Conservation (phyloP, 768 basidiomycete species). For the Kwoniella dendrophila region DNA sequence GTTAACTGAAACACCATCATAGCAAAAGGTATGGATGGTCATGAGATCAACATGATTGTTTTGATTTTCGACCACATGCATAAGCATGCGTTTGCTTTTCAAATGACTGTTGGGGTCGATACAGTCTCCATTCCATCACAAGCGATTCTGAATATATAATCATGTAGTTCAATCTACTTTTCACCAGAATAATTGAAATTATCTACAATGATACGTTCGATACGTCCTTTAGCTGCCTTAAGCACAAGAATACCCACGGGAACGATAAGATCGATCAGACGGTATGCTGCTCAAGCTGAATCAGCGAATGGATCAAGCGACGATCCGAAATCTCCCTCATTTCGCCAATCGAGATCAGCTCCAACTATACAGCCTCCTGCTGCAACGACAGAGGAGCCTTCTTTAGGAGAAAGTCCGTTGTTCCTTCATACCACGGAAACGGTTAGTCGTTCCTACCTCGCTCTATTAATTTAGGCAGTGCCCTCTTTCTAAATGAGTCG, state of each 20-base stretch:
- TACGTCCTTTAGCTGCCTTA: background rate
- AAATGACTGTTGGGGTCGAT: too few species aligned
- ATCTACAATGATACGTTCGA: background rate
- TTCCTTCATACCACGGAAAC: conserved; percentile 23
- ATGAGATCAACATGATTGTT: background rate
- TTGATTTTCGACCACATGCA: background rate
- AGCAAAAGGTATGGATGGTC: background rate
- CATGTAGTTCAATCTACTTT: too few species aligned
- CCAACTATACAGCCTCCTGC: conserved; percentile 6
- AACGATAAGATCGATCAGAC: background rate
- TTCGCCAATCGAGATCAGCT: conserved; percentile 19
- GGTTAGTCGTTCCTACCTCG: conserved; percentile 5
- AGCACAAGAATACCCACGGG: background rate
- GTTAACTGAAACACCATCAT: background rate
- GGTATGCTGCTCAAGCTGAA: background rate
- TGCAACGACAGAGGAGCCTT: conserved; percentile 20
- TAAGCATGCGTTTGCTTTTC: too few species aligned
- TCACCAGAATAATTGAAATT: too few species aligned
- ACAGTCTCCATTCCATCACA: too few species aligned
- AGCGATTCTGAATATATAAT: too few species aligned
- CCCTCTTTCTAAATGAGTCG: too few species aligned
- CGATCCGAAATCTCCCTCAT: background rate
- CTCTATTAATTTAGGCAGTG: too few species aligned
- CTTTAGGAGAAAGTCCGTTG: conserved; percentile 20
- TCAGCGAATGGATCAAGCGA: too few species aligned